Percentiles rank a stretch among this genome's conserved stretches.
These are phyloP conservation scores for Polygonum aviculare DNA, from an alignment of 148 eudicot species.

Conservation along the genomic window DNA sequence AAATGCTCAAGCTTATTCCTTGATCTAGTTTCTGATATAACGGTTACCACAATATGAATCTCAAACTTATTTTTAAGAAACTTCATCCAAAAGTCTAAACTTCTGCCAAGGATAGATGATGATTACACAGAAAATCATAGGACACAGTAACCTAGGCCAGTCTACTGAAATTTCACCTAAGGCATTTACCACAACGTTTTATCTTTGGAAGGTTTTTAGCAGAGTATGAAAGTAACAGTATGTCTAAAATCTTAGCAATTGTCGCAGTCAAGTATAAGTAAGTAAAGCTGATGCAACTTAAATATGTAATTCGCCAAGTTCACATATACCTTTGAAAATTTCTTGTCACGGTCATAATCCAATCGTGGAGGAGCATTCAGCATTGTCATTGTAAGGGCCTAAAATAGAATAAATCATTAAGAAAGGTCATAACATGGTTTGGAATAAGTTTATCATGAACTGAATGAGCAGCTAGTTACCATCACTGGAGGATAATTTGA, in stretches of 20 bases:
- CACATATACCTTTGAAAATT: constrained; percentile 74
- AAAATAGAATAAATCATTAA: constrained; percentile 6
- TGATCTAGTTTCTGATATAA: neutral
- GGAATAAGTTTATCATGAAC: neutral
- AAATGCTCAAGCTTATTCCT: neutral
- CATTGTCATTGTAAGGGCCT: constrained; percentile 96
- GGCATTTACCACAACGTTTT: neutral
- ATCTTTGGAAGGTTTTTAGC: too few species aligned
- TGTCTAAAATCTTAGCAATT: neutral
- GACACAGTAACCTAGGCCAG: neutral
- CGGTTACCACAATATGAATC: neutral
- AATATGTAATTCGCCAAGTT: neutral
- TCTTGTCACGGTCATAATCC: constrained; percentile 95
- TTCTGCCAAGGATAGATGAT: constrained; percentile 1
- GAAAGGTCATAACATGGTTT: neutral
- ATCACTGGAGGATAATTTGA: constrained; percentile 99
- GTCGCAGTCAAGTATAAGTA: neutral
- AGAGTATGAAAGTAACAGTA: neutral
- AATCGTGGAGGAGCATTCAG: constrained; percentile 99
- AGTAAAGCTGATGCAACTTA: neutral
- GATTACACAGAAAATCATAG: neutral
- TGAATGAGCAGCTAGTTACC: constrained; percentile 28
- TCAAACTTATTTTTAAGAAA: neutral
- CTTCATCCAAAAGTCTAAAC: neutral
- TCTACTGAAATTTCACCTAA: neutral